These are phyloP conservation scores for Sutorius eximius DNA, from an alignment of 1,284 basidiomycete genomes.

Conservation along the genomic window DNA sequence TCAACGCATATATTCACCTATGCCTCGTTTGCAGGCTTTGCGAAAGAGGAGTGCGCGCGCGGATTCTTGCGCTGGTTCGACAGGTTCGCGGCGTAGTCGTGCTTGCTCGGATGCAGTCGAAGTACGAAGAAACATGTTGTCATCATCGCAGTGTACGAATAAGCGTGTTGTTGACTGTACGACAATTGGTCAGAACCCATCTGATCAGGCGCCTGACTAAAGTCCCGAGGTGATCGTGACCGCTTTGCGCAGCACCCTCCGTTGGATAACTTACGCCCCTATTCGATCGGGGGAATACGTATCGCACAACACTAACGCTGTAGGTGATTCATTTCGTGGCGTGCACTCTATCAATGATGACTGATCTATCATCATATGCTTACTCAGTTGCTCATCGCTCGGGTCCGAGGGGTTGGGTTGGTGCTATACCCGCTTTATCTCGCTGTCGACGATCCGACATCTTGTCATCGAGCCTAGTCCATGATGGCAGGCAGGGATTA, in stretches of 20 bases:
- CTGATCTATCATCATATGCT: too few species aligned
- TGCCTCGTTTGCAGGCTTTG: constrained; percentile 45
- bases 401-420: too few species aligned
- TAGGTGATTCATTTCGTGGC: too few species aligned
- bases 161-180: not conserved
- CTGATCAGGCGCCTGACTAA: not conserved
- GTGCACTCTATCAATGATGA: too few species aligned
- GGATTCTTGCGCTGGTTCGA: constrained; percentile 51
- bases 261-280: not conserved
- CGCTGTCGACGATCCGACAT: too few species aligned
- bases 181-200: not conserved
- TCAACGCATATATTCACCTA: constrained; percentile 26
- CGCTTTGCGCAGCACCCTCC: not conserved
- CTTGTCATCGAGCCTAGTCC: too few species aligned
- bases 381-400: too few species aligned
- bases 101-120: not conserved
- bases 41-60: constrained; percentile 57
- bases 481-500: too few species aligned
- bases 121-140: not conserved
- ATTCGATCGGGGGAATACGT: not conserved
- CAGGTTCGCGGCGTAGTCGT: constrained; percentile 36
- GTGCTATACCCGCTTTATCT: too few species aligned
- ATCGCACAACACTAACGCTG: not conserved
- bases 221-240: not conserved
- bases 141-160: constrained; percentile 11